Conservation (phyloP, 768 basidiomycete species). For the Russula griseocarnosa region DNA sequence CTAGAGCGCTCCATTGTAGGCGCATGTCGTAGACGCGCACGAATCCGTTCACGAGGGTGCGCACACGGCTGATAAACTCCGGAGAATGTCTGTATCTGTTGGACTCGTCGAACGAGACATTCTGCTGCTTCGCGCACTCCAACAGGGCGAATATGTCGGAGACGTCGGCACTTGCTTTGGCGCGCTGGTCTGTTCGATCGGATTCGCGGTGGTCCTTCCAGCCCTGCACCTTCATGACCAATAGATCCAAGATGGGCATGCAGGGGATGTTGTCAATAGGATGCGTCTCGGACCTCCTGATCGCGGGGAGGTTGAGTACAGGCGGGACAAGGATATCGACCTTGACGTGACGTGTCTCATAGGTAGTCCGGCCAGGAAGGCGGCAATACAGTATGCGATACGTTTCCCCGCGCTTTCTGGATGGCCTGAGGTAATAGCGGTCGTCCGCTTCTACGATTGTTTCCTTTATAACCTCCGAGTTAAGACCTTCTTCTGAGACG, state of each 20-base stretch:
- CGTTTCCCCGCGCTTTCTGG: not conserved
- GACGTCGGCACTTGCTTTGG: constrained; percentile 1
- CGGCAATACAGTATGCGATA: constrained; percentile 4
- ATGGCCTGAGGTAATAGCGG: constrained; percentile 15
- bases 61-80: not conserved
- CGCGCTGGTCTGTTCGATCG: not conserved
- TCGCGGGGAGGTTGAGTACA: not conserved
- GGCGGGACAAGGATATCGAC: constrained; percentile 20
- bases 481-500: not conserved
- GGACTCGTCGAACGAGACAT: not conserved
- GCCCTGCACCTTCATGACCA: constrained; percentile 22
- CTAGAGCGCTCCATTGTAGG: not conserved
- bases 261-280: not conserved
- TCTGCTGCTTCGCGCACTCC: not conserved
- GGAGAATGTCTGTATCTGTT: not conserved
- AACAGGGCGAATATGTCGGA: constrained; percentile 8
- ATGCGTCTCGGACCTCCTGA: not conserved
- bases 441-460: not conserved
- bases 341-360: not conserved
- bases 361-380: constrained; percentile 1
- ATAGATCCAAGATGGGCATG: constrained; percentile 19
- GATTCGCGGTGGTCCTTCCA: constrained; percentile 1
- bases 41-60: not conserved
- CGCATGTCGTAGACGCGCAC: not conserved
- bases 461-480: constrained; percentile 3